Conservation (phyloP, 2,329 filamentous ascomycete genomes). For the Pestalotiopsis sp. region DNA sequence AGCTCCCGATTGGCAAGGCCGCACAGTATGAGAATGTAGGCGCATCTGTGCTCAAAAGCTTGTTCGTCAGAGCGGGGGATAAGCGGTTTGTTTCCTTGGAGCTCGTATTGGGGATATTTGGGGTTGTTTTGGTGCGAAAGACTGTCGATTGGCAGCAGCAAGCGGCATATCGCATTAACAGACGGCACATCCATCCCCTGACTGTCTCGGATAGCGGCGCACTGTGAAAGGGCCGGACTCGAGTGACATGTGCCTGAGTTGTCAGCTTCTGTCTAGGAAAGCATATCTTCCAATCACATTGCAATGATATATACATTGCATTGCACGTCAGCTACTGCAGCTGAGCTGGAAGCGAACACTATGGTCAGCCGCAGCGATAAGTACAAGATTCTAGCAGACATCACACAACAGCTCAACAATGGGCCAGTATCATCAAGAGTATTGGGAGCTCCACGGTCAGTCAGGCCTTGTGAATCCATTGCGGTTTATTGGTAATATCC, state of each 20-base stretch:
- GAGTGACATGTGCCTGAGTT: not conserved
- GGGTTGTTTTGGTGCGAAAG: not conserved
- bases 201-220: not conserved
- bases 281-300: too few species aligned
- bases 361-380: not conserved
- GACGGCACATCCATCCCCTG: not conserved
- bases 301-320: too few species aligned
- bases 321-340: not conserved
- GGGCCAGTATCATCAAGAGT: not conserved
- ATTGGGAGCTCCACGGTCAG: not conserved
- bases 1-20: not conserved
- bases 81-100: not conserved
- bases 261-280: not conserved
- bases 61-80: slow-evolving; percentile 3
- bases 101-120: not conserved
- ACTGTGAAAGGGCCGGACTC: not conserved
- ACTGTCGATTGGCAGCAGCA: not conserved
- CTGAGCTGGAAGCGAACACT: not conserved
- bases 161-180: not conserved
- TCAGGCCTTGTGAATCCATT: not conserved
- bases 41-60: not conserved
- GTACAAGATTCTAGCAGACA: not conserved
- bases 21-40: not conserved
- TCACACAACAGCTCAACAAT: not conserved
- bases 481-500: not conserved